Percentiles rank a stretch among this genome's conserved stretches.
These are phyloP conservation scores for Curvularia eragrostidis DNA, from an alignment of 2,329 filamentous ascomycete species.

Conservation along the genomic window DNA sequence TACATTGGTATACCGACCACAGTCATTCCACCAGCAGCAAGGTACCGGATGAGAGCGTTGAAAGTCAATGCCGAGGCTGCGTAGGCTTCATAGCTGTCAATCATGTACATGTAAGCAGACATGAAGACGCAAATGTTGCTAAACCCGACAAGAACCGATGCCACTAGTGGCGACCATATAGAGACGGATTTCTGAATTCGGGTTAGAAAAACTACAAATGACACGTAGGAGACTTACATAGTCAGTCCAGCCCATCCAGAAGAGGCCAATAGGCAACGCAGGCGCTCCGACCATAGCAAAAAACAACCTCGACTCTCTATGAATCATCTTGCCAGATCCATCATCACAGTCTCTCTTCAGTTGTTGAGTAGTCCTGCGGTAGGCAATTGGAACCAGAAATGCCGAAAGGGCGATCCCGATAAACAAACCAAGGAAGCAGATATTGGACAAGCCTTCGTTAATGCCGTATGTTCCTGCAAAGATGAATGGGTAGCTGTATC, in stretches of 20 bases:
- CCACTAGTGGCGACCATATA: conserved; percentile 45
- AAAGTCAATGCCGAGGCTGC: conserved; percentile 58
- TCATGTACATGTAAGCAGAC: conserved; percentile 62
- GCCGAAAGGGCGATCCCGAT: conserved; percentile 51
- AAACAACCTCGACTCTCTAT: conserved; percentile 62
- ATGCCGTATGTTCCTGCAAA: conserved; percentile 59
- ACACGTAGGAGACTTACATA: conserved; percentile 27
- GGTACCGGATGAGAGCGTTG: conserved; percentile 51
- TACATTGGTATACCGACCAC: conserved; percentile 52
- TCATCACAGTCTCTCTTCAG: conserved; percentile 46
- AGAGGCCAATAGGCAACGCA: conserved; percentile 59
- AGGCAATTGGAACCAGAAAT: conserved; percentile 51
- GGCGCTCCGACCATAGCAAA: conserved; percentile 60
- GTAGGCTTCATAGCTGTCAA: conserved; percentile 63
- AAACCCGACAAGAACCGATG: conserved; percentile 49
- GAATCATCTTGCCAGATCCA: conserved; percentile 49
- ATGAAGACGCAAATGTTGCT: conserved; percentile 49
- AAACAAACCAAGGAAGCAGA: conserved; percentile 58
- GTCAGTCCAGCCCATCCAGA: conserved; percentile 66
- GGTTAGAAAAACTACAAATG: neutral
- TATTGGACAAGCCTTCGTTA: conserved; percentile 53
- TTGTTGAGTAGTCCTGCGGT: conserved; percentile 44
- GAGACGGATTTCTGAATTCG: neutral
- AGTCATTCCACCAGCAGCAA: conserved; percentile 52
- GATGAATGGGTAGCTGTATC: conserved; percentile 48